Percentiles rank a stretch among this genome's conserved stretches.
Evolutionary conservation across 495 filamentous ascomycete species (phyloP).

Genomic region (Lichenothelia convexa): DNA sequence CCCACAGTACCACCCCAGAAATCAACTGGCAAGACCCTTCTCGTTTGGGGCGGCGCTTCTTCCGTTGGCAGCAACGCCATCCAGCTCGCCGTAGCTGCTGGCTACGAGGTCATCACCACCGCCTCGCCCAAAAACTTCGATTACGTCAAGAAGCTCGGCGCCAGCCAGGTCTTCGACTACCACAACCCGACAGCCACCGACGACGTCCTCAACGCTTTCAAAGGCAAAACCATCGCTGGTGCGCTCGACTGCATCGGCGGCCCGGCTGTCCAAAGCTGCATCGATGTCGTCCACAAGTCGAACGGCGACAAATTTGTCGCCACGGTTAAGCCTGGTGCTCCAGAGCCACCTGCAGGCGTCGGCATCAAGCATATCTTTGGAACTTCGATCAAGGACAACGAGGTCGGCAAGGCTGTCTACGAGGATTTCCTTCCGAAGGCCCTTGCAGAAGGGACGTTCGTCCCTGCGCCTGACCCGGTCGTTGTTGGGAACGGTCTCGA

Average conservation of each 20-base stretch:
- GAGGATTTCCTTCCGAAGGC: slow-evolving; percentile 12
- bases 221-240: slow-evolving; percentile 13
- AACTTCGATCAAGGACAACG: slow-evolving; percentile 8
- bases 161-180: slow-evolving; percentile 20
- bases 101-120: slow-evolving; percentile 10
- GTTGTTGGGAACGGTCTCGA: slow-evolving; percentile 16
- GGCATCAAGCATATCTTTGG: slow-evolving; percentile 11
- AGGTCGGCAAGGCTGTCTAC: slow-evolving; percentile 13
- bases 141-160: slow-evolving; percentile 21
- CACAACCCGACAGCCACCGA: slow-evolving; percentile 16
- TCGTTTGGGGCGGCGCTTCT: slow-evolving; percentile 25
- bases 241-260: slow-evolving; percentile 6
- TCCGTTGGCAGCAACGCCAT: slow-evolving; percentile 21
- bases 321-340: slow-evolving; percentile 10
- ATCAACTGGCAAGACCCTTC: slow-evolving; percentile 12
- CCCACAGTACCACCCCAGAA: slow-evolving; percentile 18
- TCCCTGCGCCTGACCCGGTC: slow-evolving; percentile 3
- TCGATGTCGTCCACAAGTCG: slow-evolving; percentile 15
- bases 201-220: slow-evolving; percentile 13
- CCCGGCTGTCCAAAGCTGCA: slow-evolving; percentile 3
- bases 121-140: slow-evolving; percentile 19
- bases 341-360: slow-evolving; percentile 15
- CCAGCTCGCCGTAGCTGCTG: slow-evolving; percentile 15
- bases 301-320: slow-evolving; percentile 15
- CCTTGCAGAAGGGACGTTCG: slow-evolving; percentile 7